These are phyloP conservation scores for Vairimorpha apis DNA, from an alignment of 371 early-diverging fungal species.

Conservation along the genomic window DNA sequence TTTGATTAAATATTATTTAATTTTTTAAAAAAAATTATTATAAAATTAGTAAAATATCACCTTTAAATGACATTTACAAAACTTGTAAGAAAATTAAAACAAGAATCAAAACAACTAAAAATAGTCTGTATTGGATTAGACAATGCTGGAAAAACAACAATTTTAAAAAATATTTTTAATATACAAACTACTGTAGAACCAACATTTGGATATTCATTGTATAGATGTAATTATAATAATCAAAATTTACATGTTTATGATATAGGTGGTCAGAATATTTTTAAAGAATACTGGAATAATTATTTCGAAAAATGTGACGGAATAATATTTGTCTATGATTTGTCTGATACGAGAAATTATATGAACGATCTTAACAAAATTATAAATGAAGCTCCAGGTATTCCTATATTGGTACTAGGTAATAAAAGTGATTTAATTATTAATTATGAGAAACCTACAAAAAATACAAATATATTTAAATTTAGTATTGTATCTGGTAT, in stretches of 20 bases:
- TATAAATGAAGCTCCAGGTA: constrained; percentile 72
- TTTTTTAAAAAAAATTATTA: no score
- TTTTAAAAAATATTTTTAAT: constrained; percentile 76
- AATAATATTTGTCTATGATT: constrained; percentile 93
- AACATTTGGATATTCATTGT: constrained; percentile 61
- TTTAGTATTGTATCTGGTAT: neutral
- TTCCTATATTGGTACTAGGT: constrained; percentile 48
- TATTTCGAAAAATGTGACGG: constrained; percentile 97
- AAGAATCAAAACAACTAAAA: constrained; percentile 72
- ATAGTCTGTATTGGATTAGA: constrained; percentile 93
- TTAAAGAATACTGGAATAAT: constrained; percentile 94
- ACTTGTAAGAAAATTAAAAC: constrained; percentile 65
- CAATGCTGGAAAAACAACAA: constrained; percentile 97
- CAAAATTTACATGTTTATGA: constrained; percentile 83
- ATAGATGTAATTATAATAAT: constrained; percentile 52
- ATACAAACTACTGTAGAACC: constrained; percentile 30
- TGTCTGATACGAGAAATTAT: constrained; percentile 72
- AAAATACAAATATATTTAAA: neutral
- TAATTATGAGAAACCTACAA: neutral
- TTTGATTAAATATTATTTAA: no score
- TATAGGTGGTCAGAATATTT: constrained; percentile 91
- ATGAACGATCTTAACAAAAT: constrained; percentile 69
- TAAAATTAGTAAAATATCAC: no score
- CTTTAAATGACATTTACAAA: constrained; percentile 58
- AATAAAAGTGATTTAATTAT: constrained; percentile 50